Evolutionary conservation across 2,329 filamentous ascomycete species (phyloP).

Genomic region (Trichoderma sp.): DNA sequence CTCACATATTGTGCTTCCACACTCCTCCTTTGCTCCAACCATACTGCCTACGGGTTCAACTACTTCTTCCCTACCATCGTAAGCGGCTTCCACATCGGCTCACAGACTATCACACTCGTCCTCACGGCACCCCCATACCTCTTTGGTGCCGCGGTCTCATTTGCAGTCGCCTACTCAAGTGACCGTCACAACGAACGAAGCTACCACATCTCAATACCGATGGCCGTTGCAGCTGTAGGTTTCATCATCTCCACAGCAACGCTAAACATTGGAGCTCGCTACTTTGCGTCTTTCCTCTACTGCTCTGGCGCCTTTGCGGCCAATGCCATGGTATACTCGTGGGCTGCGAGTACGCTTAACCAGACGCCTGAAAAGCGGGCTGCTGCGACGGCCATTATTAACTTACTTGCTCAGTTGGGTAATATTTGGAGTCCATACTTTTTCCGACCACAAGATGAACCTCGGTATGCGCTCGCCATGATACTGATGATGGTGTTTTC

Average conservation of each 20-base stretch:
- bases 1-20: background rate
- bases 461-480: constrained; percentile 44
- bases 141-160: constrained; percentile 32
- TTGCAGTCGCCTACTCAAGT: constrained; percentile 33
- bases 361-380: constrained; percentile 49
- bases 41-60: constrained; percentile 49
- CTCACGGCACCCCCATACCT: constrained; percentile 44
- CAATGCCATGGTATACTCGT: constrained; percentile 41
- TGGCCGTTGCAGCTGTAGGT: constrained; percentile 41
- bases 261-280: constrained; percentile 31
- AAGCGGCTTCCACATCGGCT: constrained; percentile 42
- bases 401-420: constrained; percentile 29
- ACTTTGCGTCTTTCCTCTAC: constrained; percentile 36
- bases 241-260: constrained; percentile 36
- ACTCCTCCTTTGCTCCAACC: constrained; percentile 49
- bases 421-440: constrained; percentile 48
- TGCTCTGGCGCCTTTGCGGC: constrained; percentile 37
- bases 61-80: constrained; percentile 33
- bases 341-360: constrained; percentile 41
- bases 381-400: constrained; percentile 39
- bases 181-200: constrained; percentile 46
- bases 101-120: constrained; percentile 49
- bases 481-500: constrained; percentile 15
- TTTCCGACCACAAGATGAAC: constrained; percentile 41
- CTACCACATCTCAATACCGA: constrained; percentile 46